Conservation (phyloP, 257 asterid species). For the Gynochthodes officinalis region DNA sequence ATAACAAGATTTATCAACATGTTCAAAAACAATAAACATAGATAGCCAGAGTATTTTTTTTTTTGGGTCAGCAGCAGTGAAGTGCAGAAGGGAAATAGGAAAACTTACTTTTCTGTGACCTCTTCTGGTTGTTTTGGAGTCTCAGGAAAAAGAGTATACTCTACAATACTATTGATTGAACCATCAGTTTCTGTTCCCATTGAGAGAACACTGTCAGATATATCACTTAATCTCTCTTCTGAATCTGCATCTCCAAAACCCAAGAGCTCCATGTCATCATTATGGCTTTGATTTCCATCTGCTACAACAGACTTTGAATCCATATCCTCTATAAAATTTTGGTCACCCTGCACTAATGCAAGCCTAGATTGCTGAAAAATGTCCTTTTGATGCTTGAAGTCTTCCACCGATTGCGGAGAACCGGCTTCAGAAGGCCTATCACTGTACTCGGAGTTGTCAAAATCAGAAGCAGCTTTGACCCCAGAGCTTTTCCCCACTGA, state of each 20-base stretch:
- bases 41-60: not conserved
- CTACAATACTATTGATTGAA: slow-evolving; percentile 69
- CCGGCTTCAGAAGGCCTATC: slow-evolving; percentile 87
- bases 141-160: slow-evolving; percentile 84
- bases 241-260: slow-evolving; percentile 80
- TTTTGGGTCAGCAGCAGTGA: not conserved
- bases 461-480: slow-evolving; percentile 52
- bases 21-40: not conserved
- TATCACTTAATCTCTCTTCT: slow-evolving; percentile 89
- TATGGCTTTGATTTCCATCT: slow-evolving; percentile 35
- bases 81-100: slow-evolving; percentile 7
- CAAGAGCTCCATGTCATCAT: slow-evolving; percentile 61
- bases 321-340: slow-evolving; percentile 32
- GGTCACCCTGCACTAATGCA: slow-evolving; percentile 40
- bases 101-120: slow-evolving; percentile 57
- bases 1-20: not conserved
- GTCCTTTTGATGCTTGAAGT: slow-evolving; percentile 69
- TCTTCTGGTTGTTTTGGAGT: slow-evolving; percentile 49
- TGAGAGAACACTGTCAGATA: slow-evolving; percentile 92
- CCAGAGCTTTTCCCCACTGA: slow-evolving; percentile 37
- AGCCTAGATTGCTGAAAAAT: slow-evolving; percentile 73
- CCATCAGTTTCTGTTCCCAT: slow-evolving; percentile 94
- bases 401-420: slow-evolving; percentile 79
- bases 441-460: slow-evolving; percentile 77
- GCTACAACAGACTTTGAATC: slow-evolving; percentile 32